Conservation (phyloP, 1,139 yeast species). For the Tardiomyces digboiensis region DNA sequence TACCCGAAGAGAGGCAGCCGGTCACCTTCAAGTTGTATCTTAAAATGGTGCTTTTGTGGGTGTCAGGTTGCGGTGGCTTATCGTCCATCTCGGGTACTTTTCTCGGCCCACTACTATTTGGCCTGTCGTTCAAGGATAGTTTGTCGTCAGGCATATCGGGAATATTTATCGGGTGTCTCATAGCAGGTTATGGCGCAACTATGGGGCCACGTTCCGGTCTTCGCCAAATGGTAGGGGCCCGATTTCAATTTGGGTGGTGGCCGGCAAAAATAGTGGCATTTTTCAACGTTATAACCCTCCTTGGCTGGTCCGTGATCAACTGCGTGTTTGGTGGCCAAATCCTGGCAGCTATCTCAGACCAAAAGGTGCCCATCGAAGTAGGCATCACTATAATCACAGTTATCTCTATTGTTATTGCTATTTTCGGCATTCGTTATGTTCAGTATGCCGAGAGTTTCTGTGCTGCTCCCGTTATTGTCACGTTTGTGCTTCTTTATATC, state of each 20-base stretch:
- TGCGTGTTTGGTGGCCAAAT: slow-evolving; percentile 84
- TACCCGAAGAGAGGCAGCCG: slow-evolving; percentile 57
- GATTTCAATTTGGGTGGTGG: slow-evolving; percentile 79
- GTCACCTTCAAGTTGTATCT: slow-evolving; percentile 40
- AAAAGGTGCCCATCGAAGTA: slow-evolving; percentile 54
- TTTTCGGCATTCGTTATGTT: slow-evolving; percentile 68
- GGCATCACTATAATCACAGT: slow-evolving; percentile 66
- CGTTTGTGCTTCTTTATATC: slow-evolving; percentile 62
- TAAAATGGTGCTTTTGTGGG: slow-evolving; percentile 67
- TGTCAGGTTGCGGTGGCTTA: slow-evolving; percentile 76
- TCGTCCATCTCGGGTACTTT: slow-evolving; percentile 79
- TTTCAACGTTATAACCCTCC: slow-evolving; percentile 60
- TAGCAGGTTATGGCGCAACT: slow-evolving; percentile 73
- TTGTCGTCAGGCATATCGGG: slow-evolving; percentile 54
- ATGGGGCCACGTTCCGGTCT: slow-evolving; percentile 89
- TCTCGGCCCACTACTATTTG: slow-evolving; percentile 62
- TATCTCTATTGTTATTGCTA: slow-evolving; percentile 54
- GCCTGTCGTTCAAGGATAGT: slow-evolving; percentile 54
- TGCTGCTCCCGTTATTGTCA: slow-evolving; percentile 59
- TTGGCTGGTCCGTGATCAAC: slow-evolving; percentile 84
- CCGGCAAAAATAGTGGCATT: slow-evolving; percentile 64
- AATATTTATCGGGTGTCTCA: slow-evolving; percentile 53
- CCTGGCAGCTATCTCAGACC: slow-evolving; percentile 51
- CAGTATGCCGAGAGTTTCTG: slow-evolving; percentile 58
- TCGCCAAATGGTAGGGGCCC: slow-evolving; percentile 75